Percentiles rank a stretch among this genome's conserved stretches.
phyloP scores from a whole-genome alignment of 2,329 filamentous ascomycete genomes.

The Chaetomium olivaceum region DNA sequence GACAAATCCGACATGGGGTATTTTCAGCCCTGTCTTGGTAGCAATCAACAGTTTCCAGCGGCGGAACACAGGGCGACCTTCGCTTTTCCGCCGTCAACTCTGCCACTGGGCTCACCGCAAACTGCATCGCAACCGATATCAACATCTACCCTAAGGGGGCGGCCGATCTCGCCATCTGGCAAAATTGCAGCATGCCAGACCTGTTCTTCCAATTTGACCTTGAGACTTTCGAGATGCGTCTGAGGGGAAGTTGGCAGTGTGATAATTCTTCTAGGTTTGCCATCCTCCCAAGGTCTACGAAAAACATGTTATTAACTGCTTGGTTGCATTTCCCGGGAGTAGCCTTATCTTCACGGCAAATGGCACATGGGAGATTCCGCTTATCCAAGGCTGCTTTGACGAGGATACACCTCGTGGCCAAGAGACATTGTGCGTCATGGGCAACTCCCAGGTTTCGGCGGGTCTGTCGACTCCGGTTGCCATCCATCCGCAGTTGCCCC shows the following conservation, averaged over 20 bases:
- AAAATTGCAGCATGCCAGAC: slow-evolving; percentile 7
- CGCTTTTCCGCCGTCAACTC: not conserved
- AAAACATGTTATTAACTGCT: not conserved
- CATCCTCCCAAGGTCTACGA: not conserved
- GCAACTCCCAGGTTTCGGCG: slow-evolving; percentile 4
- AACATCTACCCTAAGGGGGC: not conserved
- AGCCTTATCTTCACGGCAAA: slow-evolving; percentile 1
- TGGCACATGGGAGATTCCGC: not conserved
- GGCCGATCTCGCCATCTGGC: not conserved
- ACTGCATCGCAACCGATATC: not conserved
- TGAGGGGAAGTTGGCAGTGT: slow-evolving; percentile 1
- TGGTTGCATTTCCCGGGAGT: too few relatives aligned
- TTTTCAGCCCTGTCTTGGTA: not conserved
- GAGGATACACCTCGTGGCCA: not conserved
- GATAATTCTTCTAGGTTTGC: not conserved
- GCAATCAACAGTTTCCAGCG: not conserved
- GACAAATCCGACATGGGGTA: slow-evolving; percentile 2
- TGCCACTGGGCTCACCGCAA: not conserved
- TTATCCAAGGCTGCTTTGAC: slow-evolving; percentile 6
- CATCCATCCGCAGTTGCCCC: slow-evolving; percentile 3
- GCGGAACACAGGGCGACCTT: slow-evolving; percentile 1
- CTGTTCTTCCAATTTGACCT: slow-evolving; percentile 3
- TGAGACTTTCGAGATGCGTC: slow-evolving; percentile 1
- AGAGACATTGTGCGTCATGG: slow-evolving; percentile 3
- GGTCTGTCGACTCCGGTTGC: not conserved